Percentiles rank a stretch among this genome's conserved stretches.
These are phyloP conservation scores for Metarhizium anisopliae DNA, from an alignment of 2,329 filamentous ascomycete species.

Conservation along the genomic window DNA sequence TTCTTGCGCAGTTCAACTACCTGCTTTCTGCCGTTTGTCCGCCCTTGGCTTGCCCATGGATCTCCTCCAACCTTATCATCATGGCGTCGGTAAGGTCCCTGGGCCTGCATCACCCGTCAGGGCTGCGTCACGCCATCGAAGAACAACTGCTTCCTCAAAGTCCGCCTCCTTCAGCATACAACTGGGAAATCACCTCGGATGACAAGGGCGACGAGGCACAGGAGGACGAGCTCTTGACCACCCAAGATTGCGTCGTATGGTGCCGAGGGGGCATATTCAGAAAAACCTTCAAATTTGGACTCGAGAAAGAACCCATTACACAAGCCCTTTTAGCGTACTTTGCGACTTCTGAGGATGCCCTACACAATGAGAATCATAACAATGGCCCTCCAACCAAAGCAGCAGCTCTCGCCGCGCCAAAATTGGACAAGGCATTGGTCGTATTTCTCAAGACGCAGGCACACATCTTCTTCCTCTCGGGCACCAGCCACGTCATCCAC, in stretches of 20 bases:
- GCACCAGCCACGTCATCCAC: conserved; percentile 81
- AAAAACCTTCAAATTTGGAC: conserved; percentile 75
- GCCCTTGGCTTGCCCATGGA: conserved; percentile 20
- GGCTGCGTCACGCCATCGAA: conserved; percentile 71
- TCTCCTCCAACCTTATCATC: conserved; percentile 13
- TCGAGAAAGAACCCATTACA: conserved; percentile 78
- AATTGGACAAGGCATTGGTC: conserved; percentile 62
- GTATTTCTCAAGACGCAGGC: conserved; percentile 89
- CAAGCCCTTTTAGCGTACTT: conserved; percentile 84
- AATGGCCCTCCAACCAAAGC: conserved; percentile 1
- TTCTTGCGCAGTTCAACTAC: background rate
- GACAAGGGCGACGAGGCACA: conserved; percentile 30
- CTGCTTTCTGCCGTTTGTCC: background rate
- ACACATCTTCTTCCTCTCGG: conserved; percentile 85
- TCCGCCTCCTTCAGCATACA: conserved; percentile 57
- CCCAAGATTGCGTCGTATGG: conserved; percentile 74
- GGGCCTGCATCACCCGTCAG: conserved; percentile 81
- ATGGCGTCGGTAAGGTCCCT: conserved; percentile 92
- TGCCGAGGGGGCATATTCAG: conserved; percentile 77
- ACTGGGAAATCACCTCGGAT: conserved; percentile 58
- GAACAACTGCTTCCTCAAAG: conserved; percentile 68
- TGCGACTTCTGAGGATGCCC: conserved; percentile 40
- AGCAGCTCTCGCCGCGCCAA: conserved; percentile 10
- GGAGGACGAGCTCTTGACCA: conserved; percentile 75
- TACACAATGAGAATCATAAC: background rate